Evolutionary conservation across 1,139 yeast genomes (phyloP).

Genomic region (Candida gigantensis): DNA sequence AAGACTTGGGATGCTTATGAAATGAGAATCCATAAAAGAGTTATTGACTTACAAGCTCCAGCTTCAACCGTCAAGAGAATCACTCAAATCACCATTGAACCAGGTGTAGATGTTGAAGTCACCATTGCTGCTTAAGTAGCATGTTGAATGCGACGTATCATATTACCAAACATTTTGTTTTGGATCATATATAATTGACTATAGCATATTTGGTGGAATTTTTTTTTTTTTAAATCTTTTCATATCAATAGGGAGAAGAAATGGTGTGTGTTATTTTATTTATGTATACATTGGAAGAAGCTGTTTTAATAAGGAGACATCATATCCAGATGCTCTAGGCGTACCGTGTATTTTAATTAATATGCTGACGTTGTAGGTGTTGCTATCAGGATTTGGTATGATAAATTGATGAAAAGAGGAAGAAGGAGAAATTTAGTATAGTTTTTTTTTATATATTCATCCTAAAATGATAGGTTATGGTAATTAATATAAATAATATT

Average conservation of each 20-base stretch:
- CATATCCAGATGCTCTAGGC: constrained; percentile 58
- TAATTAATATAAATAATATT: no score
- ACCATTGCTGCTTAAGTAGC: constrained; percentile 40
- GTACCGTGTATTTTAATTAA: constrained; percentile 51
- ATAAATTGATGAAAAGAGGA: constrained; percentile 11
- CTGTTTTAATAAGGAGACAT: constrained; percentile 18
- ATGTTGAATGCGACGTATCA: not conserved
- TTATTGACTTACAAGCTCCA: constrained; percentile 98
- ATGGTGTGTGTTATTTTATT: constrained; percentile 1
- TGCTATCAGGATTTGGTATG: constrained; percentile 58
- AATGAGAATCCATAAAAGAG: constrained; percentile 99
- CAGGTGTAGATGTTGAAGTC: constrained; percentile 48
- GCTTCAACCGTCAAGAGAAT: constrained; percentile 91
- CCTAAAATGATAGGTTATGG: no score
- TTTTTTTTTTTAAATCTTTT: constrained; percentile 1
- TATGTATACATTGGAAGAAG: constrained; percentile 1
- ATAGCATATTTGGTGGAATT: constrained; percentile 4
- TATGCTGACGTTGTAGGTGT: constrained; percentile 61
- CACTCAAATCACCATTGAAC: constrained; percentile 86
- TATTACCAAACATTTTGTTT: no score
- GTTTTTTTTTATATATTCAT: no score
- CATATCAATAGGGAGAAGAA: constrained; percentile 3
- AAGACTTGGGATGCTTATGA: constrained; percentile 99
- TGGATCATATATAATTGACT: no score
- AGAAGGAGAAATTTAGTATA: not conserved